Conservation (phyloP, 352 stramenopile genomes). For the Blastocystis sp. region DNA sequence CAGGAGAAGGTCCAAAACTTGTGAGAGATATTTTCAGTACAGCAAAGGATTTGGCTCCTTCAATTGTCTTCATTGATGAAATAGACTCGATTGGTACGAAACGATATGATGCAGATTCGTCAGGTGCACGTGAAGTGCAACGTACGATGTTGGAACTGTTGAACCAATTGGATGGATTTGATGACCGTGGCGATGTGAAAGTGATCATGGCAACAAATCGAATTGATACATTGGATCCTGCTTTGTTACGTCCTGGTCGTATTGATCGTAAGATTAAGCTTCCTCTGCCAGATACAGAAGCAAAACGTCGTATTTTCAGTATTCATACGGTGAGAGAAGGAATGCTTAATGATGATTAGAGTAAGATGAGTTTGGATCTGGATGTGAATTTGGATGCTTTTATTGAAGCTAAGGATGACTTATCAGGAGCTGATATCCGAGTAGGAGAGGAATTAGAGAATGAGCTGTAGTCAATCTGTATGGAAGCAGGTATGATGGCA, state of each 20-base stretch:
- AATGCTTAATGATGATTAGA: not conserved
- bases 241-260: constrained; percentile 93
- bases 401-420: constrained; percentile 98
- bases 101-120: constrained; percentile 93
- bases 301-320: constrained; percentile 97
- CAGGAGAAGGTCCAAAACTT: constrained; percentile 84
- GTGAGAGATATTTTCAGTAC: constrained; percentile 98
- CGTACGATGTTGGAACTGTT: constrained; percentile 99
- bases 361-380: constrained; percentile 89
- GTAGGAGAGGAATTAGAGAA: constrained; percentile 61
- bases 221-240: constrained; percentile 95
- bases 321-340: constrained; percentile 84
- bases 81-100: constrained; percentile 98
- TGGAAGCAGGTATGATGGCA: constrained; percentile 94
- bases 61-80: constrained; percentile 99
- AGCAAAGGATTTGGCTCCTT: constrained; percentile 91
- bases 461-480: constrained; percentile 85
- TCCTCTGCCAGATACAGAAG: constrained; percentile 96
- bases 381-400: constrained; percentile 99
- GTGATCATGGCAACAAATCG: constrained; percentile 99
- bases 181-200: constrained; percentile 98
- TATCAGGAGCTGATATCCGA: constrained; percentile 97
- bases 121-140: constrained; percentile 96
- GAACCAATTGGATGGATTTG: constrained; percentile 99
- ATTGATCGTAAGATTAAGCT: constrained; percentile 99